Base-by-base conservation (phyloP, 2,329 filamentous ascomycete species). In the Fusarium metavorans region DNA sequence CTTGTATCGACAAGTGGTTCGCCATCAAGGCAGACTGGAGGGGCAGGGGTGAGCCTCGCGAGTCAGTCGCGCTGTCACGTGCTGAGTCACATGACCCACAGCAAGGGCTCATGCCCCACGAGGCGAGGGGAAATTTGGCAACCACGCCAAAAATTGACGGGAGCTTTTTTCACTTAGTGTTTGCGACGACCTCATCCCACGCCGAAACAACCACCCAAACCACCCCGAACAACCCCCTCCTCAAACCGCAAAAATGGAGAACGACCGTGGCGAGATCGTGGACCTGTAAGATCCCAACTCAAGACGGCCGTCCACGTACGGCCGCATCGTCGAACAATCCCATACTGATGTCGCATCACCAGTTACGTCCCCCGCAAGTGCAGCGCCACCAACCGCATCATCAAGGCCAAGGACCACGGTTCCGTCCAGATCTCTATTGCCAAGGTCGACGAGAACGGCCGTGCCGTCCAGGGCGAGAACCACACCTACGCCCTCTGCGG, bases 381-480 rank as follows among this genome's bases (percentile, higher is more conserved):
- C 94, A 95, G 92, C 87, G 95, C 95, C 82, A 98, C 96, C 87
- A 97, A 97, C 94, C 95, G 97, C 89, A 98, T 98, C 91, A 98
- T 99, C 93, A 98, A 98, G 91, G 95, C 97, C 90, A 98, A 98
- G 91, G 97, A 99, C 89, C 97, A 99, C 92, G 96, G 95, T 82
- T 97, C 94, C 76, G 97, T 98, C 82, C 97, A 99, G 89, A 95
- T 99, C 87, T 94, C 93, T 82, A 90, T 99, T 85, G 96, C 93
- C 87, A 98, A 98, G 91, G 97, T 99, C 82, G 96, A 98, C 87
- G 97, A 99, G 93, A 97, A 95, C 89, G 97, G 97, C 86, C 94
- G 95, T 82, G 95, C 95, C 79, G 83, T 92, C 88, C 95, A 94
- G 80, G 95, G 96, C 87, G 97, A 98, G 90, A 97, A 95, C 92